Evolutionary conservation across 441 rosid species (phyloP).

Genomic region (Syzygium malaccense): DNA sequence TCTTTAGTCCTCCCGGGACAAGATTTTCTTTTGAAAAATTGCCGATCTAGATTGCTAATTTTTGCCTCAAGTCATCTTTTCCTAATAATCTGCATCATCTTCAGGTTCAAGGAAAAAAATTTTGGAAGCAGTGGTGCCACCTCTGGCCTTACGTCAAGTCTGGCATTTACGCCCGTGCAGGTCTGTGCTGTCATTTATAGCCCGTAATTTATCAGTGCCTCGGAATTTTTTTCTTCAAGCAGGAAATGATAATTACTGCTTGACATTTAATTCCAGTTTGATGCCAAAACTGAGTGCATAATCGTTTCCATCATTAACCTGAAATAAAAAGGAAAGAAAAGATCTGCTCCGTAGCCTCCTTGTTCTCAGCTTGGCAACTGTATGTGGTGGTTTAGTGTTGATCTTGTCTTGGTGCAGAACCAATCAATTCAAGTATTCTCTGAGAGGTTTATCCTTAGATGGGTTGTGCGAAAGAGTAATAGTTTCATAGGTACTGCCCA

Average conservation of each 20-base stretch:
- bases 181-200: constrained; percentile 13
- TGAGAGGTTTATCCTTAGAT: not conserved
- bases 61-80: not conserved
- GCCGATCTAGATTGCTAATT: not conserved
- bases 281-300: not conserved
- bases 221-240: not conserved
- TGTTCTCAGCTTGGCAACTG: not conserved
- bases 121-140: constrained; percentile 85
- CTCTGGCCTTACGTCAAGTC: constrained; percentile 89
- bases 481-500: not conserved
- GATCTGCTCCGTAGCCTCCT: not conserved
- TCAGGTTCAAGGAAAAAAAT: constrained; percentile 60
- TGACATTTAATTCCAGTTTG: not conserved
- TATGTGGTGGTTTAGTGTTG: not conserved
- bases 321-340: not conserved
- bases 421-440: not conserved
- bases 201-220: not conserved
- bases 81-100: not conserved
- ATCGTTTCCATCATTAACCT: not conserved
- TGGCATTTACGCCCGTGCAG: constrained; percentile 97
- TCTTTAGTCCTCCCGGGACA: not conserved
- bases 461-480: not conserved
- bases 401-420: not conserved
- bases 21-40: not conserved
- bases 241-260: not conserved